Evolutionary conservation across 495 filamentous ascomycete species (phyloP).

Genomic region (Umbilicaria muhlenbergii): DNA sequence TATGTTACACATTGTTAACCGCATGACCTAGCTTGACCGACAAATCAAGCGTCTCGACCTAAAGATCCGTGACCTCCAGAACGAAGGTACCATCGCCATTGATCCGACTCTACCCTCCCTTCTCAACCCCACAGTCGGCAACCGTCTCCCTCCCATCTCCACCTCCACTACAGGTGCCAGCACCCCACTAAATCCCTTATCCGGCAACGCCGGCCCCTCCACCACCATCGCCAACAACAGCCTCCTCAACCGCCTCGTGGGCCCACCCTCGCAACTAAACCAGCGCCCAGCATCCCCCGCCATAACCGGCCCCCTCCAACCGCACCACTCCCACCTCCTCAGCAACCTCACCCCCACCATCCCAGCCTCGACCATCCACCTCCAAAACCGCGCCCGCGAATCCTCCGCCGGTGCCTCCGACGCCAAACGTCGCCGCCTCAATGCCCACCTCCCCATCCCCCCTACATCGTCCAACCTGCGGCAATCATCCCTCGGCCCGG

Average conservation of each 20-base stretch:
- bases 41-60: conserved; percentile 76
- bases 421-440: conserved; percentile 60
- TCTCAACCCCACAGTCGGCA: conserved; percentile 43
- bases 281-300: conserved; percentile 17
- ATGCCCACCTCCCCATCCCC: conserved; percentile 49
- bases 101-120: conserved; percentile 70
- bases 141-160: conserved; percentile 36
- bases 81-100: conserved; percentile 58
- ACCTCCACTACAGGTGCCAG: conserved; percentile 24
- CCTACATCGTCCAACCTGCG: conserved; percentile 57
- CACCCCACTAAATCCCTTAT: conserved; percentile 28
- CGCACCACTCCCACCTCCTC: conserved; percentile 13
- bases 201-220: conserved; percentile 22
- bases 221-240: conserved; percentile 30
- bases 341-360: neutral
- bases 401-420: conserved; percentile 58
- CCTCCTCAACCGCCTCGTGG: conserved; percentile 19
- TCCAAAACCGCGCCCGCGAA: conserved; percentile 49
- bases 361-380: neutral
- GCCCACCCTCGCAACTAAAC: conserved; percentile 34
- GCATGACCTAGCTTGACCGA: conserved; percentile 68
- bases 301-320: conserved; percentile 6
- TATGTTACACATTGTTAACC: conserved; percentile 6
- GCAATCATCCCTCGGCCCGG: conserved; percentile 69
- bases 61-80: conserved; percentile 70